Evolutionary conservation across 192 early-diverging fungal species (phyloP), one percentile per base, ranked within the genome.

Genomic region (Coemansia brasiliensis): DNA sequence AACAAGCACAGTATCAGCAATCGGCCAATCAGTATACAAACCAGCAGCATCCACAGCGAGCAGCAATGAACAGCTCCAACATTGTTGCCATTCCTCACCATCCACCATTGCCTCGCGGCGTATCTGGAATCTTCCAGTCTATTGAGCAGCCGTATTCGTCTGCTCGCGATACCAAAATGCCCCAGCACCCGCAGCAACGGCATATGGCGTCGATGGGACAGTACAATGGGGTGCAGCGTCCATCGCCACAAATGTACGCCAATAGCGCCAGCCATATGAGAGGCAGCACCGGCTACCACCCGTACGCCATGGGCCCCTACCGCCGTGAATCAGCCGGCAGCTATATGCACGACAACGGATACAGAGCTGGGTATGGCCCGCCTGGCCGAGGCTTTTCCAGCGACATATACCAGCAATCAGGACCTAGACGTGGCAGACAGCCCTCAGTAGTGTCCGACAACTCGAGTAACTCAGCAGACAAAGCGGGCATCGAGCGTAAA

Each of bases 41-140:
- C 11, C 45, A 10, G 39, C 53, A 15, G 3, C 15, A 59, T 18
- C 4, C 32, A 17, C 45, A 9, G 37, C 37, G 15, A 39, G 5
- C 35, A 35, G 9, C 40, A 18, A 66, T 66, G 64, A 66, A 56
- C 64, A 40, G 53, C 38, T 51, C 62, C 2, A 58, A 63, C 43
- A 78, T 78, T 22, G 29, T 78, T 24, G 74, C 74, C 16, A 78
- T 78, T 41, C 74, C 74, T 2, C 61, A 37, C 38, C 64, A 78
- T 43, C 74, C 74, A 26, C 74, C 74, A 9, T 41, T 78, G 57
- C 74, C 74, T 17, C 63, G 65, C 18, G 65, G 42, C 16, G 74
- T 71, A 25, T 59, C 74, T 7, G 74, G 74, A 5, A 50, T 71
- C 15, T 78, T 78, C 52, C 68, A 66, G 13, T 49, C 64, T 1